These are phyloP conservation scores for Penicillium soppii DNA, from an alignment of 495 filamentous ascomycete genomes.

Conservation along the genomic window DNA sequence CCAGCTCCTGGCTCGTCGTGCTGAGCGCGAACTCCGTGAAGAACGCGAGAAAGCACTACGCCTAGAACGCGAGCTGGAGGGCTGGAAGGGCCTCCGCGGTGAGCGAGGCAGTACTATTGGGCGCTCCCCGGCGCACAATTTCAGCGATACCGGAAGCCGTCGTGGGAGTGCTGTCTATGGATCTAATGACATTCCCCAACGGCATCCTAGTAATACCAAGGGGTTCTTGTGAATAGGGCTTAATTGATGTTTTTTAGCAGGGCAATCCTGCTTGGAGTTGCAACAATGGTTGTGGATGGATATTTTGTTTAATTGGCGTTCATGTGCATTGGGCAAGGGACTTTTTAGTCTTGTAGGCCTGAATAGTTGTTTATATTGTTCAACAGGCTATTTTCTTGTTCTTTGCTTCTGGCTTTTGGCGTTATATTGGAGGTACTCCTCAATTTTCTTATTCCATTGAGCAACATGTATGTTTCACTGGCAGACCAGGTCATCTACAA, in stretches of 20 bases:
- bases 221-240: slow-evolving; percentile 43
- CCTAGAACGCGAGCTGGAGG: slow-evolving; percentile 87
- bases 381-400: slow-evolving; percentile 10
- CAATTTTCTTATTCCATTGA: neutral
- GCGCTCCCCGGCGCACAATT: slow-evolving; percentile 26
- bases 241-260: slow-evolving; percentile 14
- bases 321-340: slow-evolving; percentile 22
- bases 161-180: slow-evolving; percentile 40
- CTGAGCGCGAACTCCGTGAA: slow-evolving; percentile 86
- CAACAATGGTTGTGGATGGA: slow-evolving; percentile 7
- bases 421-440: neutral
- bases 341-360: slow-evolving; percentile 9
- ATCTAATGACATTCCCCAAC: slow-evolving; percentile 39
- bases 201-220: slow-evolving; percentile 51
- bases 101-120: slow-evolving; percentile 52
- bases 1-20: slow-evolving; percentile 75
- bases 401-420: slow-evolving; percentile 11
- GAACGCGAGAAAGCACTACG: slow-evolving; percentile 79
- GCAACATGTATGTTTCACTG: slow-evolving; percentile 14
- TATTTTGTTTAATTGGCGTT: slow-evolving; percentile 15
- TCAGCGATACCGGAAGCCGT: slow-evolving; percentile 44
- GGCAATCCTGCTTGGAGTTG: slow-evolving; percentile 18
- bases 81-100: slow-evolving; percentile 72
- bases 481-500: slow-evolving; percentile 15
- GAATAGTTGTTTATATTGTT: slow-evolving; percentile 20